Conservation (phyloP, 768 basidiomycete genomes). For the Suillus weaverae region DNA sequence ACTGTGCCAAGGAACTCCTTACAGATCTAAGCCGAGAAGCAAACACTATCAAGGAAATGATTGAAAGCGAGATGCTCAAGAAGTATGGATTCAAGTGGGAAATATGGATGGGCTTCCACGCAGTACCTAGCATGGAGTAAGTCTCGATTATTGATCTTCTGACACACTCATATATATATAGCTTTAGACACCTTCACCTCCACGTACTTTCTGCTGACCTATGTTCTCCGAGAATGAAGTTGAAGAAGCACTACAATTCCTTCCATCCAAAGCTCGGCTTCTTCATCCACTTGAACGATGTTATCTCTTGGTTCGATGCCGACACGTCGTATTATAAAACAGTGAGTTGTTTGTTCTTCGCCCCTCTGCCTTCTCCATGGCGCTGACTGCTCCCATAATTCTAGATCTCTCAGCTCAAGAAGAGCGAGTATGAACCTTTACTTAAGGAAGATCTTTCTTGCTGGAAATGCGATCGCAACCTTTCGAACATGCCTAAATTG, state of each 20-base stretch:
- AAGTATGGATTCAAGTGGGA: conserved; percentile 76
- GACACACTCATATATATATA: neutral
- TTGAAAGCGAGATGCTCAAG: conserved; percentile 78
- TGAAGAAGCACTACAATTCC: conserved; percentile 89
- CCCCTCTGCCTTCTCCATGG: neutral
- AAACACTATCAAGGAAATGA: conserved; percentile 51
- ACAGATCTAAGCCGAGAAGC: conserved; percentile 56
- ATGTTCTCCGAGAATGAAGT: conserved; percentile 67
- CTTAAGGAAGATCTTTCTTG: conserved; percentile 70
- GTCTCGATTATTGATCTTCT: conserved; percentile 27
- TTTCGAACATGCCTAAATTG: conserved; percentile 73
- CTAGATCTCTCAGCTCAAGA: conserved; percentile 56
- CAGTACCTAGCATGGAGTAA: conserved; percentile 82
- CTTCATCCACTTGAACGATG: conserved; percentile 75
- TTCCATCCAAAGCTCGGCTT: conserved; percentile 85
- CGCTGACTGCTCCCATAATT: conserved; percentile 6
- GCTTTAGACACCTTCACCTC: conserved; percentile 71
- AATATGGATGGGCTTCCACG: conserved; percentile 84
- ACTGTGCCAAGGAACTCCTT: conserved; percentile 54
- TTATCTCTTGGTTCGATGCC: conserved; percentile 80
- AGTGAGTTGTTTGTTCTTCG: conserved; percentile 38
- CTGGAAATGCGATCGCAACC: conserved; percentile 61
- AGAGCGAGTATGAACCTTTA: conserved; percentile 57
- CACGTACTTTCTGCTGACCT: conserved; percentile 86
- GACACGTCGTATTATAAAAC: conserved; percentile 52